Evolutionary conservation across 2,329 filamentous ascomycete genomes (phyloP).

Genomic region (Cladosporium sp.): DNA sequence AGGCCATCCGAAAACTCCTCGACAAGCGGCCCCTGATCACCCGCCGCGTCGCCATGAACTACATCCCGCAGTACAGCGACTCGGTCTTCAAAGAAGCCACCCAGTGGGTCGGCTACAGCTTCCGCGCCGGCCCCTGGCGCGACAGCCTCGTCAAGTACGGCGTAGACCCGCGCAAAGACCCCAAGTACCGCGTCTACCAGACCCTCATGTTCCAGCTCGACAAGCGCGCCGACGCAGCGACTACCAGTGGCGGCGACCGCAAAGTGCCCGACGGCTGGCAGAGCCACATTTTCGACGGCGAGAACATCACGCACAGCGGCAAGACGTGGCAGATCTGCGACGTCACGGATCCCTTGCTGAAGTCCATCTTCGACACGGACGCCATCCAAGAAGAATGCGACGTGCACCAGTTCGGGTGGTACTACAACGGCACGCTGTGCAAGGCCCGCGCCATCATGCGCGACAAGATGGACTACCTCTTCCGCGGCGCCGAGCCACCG

Average conservation of each 20-base stretch:
- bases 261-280: constrained; percentile 36
- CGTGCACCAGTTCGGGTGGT: constrained; percentile 72
- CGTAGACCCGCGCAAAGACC: constrained; percentile 76
- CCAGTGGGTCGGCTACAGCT: constrained; percentile 86
- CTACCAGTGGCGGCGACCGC: neutral
- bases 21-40: constrained; percentile 81
- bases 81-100: constrained; percentile 69
- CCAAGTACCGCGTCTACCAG: constrained; percentile 79
- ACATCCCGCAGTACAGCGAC: constrained; percentile 54
- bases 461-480: constrained; percentile 65
- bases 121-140: constrained; percentile 87
- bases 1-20: constrained; percentile 65
- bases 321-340: constrained; percentile 96
- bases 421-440: constrained; percentile 73
- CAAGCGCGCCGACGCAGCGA: constrained; percentile 22
- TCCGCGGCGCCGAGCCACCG: constrained; percentile 37
- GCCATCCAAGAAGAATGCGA: constrained; percentile 50
- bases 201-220: constrained; percentile 80
- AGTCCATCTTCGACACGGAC: constrained; percentile 63
- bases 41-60: constrained; percentile 75
- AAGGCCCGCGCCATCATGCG: constrained; percentile 88
- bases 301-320: constrained; percentile 71
- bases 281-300: constrained; percentile 82
- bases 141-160: constrained; percentile 85
- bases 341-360: constrained; percentile 76